Conservation (phyloP, 495 filamentous ascomycete genomes). For the Aspergillus campestris region DNA sequence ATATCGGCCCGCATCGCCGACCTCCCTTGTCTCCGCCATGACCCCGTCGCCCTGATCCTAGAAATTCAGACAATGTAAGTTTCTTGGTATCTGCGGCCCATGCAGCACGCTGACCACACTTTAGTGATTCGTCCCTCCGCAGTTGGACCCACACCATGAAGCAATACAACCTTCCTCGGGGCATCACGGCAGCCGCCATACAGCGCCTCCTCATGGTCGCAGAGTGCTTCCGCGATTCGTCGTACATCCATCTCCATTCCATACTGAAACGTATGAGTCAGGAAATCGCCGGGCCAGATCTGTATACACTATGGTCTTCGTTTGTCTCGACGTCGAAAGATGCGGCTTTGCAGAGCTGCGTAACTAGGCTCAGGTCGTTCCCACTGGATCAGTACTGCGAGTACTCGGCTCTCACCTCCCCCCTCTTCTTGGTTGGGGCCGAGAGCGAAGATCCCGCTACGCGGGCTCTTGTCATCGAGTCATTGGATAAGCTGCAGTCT, state of each 20-base stretch:
- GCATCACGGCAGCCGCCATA: constrained; percentile 21
- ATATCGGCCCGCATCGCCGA: constrained; percentile 32
- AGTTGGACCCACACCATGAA: constrained; percentile 27
- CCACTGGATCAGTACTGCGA: constrained; percentile 33
- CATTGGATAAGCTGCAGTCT: constrained; percentile 21
- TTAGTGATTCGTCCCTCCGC: constrained; percentile 30
- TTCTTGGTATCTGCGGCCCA: not conserved
- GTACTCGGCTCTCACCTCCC: constrained; percentile 38
- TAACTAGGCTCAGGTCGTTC: constrained; percentile 19
- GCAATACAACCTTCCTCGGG: constrained; percentile 26
- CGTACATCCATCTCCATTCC: constrained; percentile 36
- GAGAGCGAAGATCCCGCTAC: constrained; percentile 21
- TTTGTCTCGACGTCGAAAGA: constrained; percentile 24
- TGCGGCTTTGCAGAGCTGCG: constrained; percentile 21
- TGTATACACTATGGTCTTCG: not conserved
- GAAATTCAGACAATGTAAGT: constrained; percentile 30
- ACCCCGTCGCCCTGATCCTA: constrained; percentile 17
- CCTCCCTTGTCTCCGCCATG: constrained; percentile 19
- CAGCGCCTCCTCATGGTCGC: constrained; percentile 35
- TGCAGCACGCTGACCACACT: not conserved
- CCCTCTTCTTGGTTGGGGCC: constrained; percentile 34
- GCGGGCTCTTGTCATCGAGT: constrained; percentile 20
- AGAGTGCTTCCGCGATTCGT: constrained; percentile 37
- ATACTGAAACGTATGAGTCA: constrained; percentile 25
- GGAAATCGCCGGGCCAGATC: not conserved